A percentile compares a stretch with the other conserved stretches of the same genome.
Evolutionary conservation across 2,329 filamentous ascomycete genomes (phyloP).

Genomic region (Neofusicoccum sp.): DNA sequence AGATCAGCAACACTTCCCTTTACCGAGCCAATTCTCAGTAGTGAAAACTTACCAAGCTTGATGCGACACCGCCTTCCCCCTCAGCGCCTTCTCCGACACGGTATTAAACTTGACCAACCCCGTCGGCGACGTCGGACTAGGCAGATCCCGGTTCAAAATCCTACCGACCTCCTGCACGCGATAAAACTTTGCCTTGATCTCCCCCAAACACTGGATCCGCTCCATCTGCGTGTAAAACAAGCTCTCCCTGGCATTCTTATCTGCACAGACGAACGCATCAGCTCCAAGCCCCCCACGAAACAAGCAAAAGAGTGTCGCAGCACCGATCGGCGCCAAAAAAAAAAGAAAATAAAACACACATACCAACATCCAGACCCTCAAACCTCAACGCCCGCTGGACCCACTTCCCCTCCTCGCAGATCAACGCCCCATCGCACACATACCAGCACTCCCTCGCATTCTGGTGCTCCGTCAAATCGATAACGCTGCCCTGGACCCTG

Average conservation of each 20-base stretch:
- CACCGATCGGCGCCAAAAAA: no score
- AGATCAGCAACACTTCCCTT: not conserved
- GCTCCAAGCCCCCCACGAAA: not conserved
- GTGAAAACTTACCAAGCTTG: not conserved
- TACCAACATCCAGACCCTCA: not conserved
- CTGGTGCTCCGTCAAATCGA: not conserved
- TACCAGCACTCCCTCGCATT: constrained; percentile 1
- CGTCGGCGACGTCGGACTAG: constrained; percentile 1
- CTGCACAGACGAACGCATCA: not conserved
- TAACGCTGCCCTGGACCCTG: constrained; percentile 1
- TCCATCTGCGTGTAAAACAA: not conserved
- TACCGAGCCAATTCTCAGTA: not conserved
- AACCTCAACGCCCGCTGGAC: constrained; percentile 3
- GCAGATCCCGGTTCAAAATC: not conserved
- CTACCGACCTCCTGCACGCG: constrained; percentile 2
- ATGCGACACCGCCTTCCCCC: not conserved
- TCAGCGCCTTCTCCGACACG: constrained; percentile 1
- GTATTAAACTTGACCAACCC: constrained; percentile 4
- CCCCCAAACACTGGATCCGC: not conserved
- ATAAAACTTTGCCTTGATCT: constrained; percentile 4
- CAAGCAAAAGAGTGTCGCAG: no score
- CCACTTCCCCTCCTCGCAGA: not conserved
- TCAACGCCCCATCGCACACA: constrained; percentile 7
- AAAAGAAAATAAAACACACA: not conserved
- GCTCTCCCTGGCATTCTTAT: constrained; percentile 3